Evolutionary conservation across 768 basidiomycete genomes (phyloP).

Genomic region (Termitomyces sp.): DNA sequence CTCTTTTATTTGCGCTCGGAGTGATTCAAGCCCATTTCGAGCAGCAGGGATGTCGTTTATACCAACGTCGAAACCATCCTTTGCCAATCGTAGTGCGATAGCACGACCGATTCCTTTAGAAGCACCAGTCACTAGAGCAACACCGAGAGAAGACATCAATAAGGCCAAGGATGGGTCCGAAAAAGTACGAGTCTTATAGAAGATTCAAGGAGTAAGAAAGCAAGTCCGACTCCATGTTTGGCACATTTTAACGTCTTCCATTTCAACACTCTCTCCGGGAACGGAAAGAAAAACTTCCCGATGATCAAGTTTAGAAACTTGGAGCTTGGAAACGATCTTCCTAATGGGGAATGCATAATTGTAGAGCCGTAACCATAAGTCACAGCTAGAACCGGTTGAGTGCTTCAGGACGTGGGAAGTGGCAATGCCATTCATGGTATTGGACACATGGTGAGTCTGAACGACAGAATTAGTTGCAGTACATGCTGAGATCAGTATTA

Average conservation of each 20-base stretch:
- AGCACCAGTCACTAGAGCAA: slow-evolving; percentile 17
- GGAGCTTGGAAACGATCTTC: neutral
- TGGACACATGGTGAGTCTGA: neutral
- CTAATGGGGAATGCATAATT: neutral
- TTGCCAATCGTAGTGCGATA: slow-evolving; percentile 34
- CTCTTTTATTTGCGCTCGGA: slow-evolving; percentile 7
- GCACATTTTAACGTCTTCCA: neutral
- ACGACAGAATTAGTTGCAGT: neutral
- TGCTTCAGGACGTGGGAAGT: neutral
- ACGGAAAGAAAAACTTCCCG: neutral
- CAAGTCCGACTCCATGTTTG: no score
- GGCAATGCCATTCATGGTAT: neutral
- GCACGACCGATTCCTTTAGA: slow-evolving; percentile 37
- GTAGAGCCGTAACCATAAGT: neutral
- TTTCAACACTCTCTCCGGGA: neutral
- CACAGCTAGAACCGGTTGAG: neutral
- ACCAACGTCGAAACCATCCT: slow-evolving; percentile 10
- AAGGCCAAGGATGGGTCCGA: neutral
- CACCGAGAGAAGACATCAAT: slow-evolving; percentile 22
- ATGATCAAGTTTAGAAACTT: neutral
- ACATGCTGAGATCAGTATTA: neutral
- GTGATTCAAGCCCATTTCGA: neutral
- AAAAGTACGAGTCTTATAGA: neutral
- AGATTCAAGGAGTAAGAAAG: neutral
- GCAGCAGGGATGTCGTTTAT: slow-evolving; percentile 26